phyloP scores from a whole-genome alignment of 2,329 filamentous ascomycete genomes.

The Neospermospora avenae region DNA sequence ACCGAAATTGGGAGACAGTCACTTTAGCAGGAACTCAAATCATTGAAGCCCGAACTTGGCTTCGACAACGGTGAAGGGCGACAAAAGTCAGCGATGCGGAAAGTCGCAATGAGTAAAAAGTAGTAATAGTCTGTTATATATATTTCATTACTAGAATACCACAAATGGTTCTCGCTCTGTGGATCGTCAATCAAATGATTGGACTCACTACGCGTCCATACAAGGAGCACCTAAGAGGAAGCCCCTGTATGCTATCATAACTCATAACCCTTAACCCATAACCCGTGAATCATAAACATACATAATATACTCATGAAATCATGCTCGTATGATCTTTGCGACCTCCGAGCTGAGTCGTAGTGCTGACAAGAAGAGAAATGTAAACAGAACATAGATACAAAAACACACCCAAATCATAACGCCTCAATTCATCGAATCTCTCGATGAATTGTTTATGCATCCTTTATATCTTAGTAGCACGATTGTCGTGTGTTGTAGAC shows the following conservation, averaged over 20 bases:
- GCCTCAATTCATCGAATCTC: background rate
- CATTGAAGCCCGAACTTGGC: background rate
- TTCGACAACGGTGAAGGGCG: background rate
- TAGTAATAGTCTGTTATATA: background rate
- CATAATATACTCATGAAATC: slow-evolving; percentile 11
- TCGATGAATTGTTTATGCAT: slow-evolving; percentile 12
- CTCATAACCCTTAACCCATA: background rate
- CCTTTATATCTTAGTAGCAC: slow-evolving; percentile 3
- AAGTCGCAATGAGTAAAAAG: background rate
- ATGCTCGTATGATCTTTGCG: background rate
- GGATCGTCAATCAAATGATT: background rate
- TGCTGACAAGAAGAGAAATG: background rate
- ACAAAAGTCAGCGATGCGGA: background rate
- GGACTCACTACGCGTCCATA: background rate
- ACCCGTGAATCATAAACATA: background rate
- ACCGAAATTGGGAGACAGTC: no score
- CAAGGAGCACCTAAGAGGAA: background rate
- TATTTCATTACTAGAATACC: background rate
- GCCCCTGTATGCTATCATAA: background rate
- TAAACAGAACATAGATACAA: background rate
- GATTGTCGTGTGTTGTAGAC: background rate
- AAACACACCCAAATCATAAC: background rate
- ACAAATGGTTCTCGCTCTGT: background rate
- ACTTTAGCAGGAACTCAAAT: no score
- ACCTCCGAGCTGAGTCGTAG: background rate